Evolutionary conservation across 2,329 filamentous ascomycete species (phyloP).

Genomic region (Aspergillus terreus): DNA sequence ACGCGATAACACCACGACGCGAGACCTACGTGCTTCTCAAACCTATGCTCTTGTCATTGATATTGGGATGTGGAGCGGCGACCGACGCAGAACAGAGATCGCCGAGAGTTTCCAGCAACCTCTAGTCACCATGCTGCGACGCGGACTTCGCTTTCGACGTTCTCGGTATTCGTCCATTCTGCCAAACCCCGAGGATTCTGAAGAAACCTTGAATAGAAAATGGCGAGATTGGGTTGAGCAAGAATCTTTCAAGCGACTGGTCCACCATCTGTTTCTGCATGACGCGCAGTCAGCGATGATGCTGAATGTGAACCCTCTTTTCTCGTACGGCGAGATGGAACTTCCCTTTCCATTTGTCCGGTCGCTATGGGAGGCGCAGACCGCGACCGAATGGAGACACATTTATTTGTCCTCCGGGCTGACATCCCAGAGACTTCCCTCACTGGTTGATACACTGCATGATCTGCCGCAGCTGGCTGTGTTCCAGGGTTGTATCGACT

Average conservation of each 20-base stretch:
- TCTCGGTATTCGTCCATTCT: constrained; percentile 52
- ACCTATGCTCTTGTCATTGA: constrained; percentile 50
- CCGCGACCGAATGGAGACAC: constrained; percentile 62
- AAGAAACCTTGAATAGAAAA: constrained; percentile 57
- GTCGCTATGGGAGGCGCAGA: constrained; percentile 63
- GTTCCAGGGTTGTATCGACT: constrained; percentile 52
- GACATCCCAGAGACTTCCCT: constrained; percentile 31
- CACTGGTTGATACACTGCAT: constrained; percentile 49
- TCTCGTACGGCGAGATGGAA: constrained; percentile 67
- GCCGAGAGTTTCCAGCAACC: constrained; percentile 56
- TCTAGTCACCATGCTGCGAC: constrained; percentile 53
- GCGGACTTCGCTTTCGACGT: constrained; percentile 57
- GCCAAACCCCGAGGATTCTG: constrained; percentile 54
- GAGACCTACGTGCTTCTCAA: constrained; percentile 51
- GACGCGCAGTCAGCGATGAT: constrained; percentile 67
- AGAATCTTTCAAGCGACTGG: constrained; percentile 64
- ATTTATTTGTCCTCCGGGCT: constrained; percentile 46
- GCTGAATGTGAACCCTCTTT: constrained; percentile 59
- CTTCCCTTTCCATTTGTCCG: constrained; percentile 61
- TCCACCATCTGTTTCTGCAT: constrained; percentile 61
- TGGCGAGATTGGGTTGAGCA: constrained; percentile 63
- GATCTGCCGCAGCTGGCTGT: constrained; percentile 54
- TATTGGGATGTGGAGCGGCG: constrained; percentile 57
- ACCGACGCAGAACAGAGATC: constrained; percentile 58
- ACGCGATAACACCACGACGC: constrained; percentile 47